These are phyloP conservation scores for Claviceps monticola DNA, from an alignment of 2,329 filamentous ascomycete species.

Conservation along the genomic window DNA sequence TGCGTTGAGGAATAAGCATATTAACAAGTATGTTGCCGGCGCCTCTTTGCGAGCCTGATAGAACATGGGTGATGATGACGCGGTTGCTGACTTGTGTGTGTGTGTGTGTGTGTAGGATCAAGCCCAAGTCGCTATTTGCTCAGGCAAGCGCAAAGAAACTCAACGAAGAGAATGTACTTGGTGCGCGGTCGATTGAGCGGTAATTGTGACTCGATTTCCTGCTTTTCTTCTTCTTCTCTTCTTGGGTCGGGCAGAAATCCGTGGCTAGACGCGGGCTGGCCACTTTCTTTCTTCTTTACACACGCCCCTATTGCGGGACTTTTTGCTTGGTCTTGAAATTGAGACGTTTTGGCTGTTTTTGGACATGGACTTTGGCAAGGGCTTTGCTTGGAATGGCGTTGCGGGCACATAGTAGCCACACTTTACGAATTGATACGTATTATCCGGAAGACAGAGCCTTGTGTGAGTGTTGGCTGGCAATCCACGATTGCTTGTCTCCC, in stretches of 20 bases:
- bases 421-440: not conserved
- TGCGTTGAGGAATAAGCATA: conserved; percentile 67
- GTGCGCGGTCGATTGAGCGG: conserved; percentile 22
- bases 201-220: conserved; percentile 3
- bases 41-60: not conserved
- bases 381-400: conserved; percentile 1
- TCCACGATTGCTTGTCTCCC: not conserved
- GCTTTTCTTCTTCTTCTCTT: not conserved
- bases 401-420: not conserved
- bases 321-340: not conserved
- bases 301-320: not conserved
- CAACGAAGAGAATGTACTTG: conserved; percentile 29
- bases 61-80: no score
- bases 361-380: not conserved
- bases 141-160: conserved; percentile 51
- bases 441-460: not conserved
- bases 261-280: not conserved
- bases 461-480: not conserved
- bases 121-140: conserved; percentile 55
- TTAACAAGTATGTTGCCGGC: conserved; percentile 49
- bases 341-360: not conserved
- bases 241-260: conserved; percentile 1
- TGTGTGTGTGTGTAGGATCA: conserved; percentile 30
- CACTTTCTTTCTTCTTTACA: not conserved
- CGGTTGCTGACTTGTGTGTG: not conserved